Evolutionary conservation across 495 filamentous ascomycete species (phyloP), one percentile per base, ranked within the genome.

Genomic region (Xylaria nigripes): DNA sequence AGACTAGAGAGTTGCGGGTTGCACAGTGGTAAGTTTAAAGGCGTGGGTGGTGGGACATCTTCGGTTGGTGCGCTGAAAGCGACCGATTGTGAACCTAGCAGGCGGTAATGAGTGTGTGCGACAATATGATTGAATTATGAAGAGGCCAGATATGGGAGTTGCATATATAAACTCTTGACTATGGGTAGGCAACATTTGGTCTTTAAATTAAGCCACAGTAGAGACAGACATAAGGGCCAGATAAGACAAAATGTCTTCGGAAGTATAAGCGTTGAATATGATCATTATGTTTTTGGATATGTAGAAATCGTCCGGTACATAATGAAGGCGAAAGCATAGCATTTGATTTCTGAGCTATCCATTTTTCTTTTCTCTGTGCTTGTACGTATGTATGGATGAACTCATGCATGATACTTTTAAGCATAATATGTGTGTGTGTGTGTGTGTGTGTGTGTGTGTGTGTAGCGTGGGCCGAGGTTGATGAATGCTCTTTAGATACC

Each of bases 11-110:
- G 22, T 51, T 67, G 64, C 13, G 75, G 73, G 23, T 59, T 61
- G 56, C 65, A 76, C 34, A 66, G 63, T 43, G 77, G 77, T 42
- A 81, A 72, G 57, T 66, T 71, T 60, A 81, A 61, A 34, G 75
- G 76, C n/a, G 74, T 78, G n/a, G 75, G 69, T 23, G 75, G 74
- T 22, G 72, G 74, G n/a, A 77, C 69, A 27, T 78, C 67, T 61
- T 73, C 70, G 23, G 74, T 73, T 19, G 70, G 68, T 18, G 56
- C 59, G 15, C 61, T 29, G 25, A 61, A 44, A 40, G 59, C 48
- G 36, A 3, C 36, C 36, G 36, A 19, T 25, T 57, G 34, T 47
- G 68, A 62, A 58, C 66, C 72, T 75, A 63, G 49, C 61, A 49
- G 52, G 50, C 24, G 46, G 46, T 44, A 38, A 67, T 64, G 57